Percentiles rank a stretch among this genome's conserved stretches.
These are phyloP conservation scores for Angophora floribunda DNA, from an alignment of 345 rosid genomes.

Conservation along the genomic window DNA sequence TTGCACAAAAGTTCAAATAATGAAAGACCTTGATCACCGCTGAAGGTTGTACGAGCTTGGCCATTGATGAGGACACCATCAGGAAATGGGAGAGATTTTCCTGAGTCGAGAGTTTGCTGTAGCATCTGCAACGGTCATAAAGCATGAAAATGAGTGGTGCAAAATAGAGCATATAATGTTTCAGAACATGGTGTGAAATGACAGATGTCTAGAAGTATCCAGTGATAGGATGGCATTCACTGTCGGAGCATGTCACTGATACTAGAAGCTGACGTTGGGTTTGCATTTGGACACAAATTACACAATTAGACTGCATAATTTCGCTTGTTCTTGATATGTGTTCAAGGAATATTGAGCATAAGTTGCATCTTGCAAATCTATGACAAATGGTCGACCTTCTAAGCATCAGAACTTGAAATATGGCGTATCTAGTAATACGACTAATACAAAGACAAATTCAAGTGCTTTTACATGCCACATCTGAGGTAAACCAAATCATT, in stretches of 20 bases:
- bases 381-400: not conserved
- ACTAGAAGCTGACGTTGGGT: not conserved
- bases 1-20: not conserved
- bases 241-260: not conserved
- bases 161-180: not conserved
- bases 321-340: not conserved
- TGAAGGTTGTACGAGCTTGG: slow-evolving; percentile 32
- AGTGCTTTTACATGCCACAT: not conserved
- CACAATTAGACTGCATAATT: not conserved
- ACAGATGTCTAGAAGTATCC: not conserved
- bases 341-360: not conserved
- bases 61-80: slow-evolving; percentile 65
- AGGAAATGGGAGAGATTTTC: slow-evolving; percentile 12
- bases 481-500: not conserved
- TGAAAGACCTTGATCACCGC: slow-evolving; percentile 49
- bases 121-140: not conserved
- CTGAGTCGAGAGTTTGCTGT: not conserved
- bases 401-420: not conserved
- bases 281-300: not conserved
- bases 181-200: not conserved
- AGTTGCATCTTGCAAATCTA: not conserved
- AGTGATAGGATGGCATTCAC: not conserved
- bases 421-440: not conserved
- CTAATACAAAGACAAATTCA: not conserved
- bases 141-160: not conserved